Evolutionary conservation across 2,329 filamentous ascomycete species (phyloP).

Genomic region (Trichoderma guizhouense): DNA sequence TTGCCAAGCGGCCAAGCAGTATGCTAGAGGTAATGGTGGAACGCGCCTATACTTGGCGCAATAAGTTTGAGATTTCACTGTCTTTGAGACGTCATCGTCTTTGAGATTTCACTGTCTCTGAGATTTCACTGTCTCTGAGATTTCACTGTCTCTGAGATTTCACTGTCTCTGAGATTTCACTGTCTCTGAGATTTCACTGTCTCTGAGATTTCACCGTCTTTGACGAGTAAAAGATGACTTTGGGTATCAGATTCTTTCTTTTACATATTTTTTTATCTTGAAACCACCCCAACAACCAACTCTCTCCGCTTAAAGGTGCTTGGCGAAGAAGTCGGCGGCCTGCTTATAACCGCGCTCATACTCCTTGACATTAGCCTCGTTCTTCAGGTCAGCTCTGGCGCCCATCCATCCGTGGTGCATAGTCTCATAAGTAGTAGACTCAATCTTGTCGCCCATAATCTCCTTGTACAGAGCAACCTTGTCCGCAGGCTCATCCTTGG

Average conservation of each 20-base stretch:
- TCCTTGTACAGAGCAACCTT: constrained; percentile 43
- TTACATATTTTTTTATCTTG: neutral
- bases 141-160: too few species aligned
- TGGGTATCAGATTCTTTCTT: neutral
- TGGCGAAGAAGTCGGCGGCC: constrained; percentile 40
- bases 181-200: too few species aligned
- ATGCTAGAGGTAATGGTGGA: neutral
- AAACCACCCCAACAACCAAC: neutral
- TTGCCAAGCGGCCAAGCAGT: neutral
- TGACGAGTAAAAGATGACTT: neutral
- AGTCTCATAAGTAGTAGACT: constrained; percentile 47
- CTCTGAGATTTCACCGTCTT: neutral
- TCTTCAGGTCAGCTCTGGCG: constrained; percentile 45
- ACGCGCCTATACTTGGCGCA: neutral
- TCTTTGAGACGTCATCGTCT: too few species aligned
- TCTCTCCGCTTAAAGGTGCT: constrained; percentile 33
- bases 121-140: too few species aligned
- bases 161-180: too few species aligned
- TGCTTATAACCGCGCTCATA: constrained; percentile 49
- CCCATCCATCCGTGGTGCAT: constrained; percentile 61
- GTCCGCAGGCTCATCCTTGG: constrained; percentile 45
- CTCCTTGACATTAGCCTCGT: constrained; percentile 43
- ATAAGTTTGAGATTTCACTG: neutral
- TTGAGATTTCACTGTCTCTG: too few species aligned
- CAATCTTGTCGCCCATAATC: constrained; percentile 35